Percentiles rank a stretch among this genome's conserved stretches.
phyloP scores from a whole-genome alignment of 192 early-diverging fungal species.

The Hyaloraphidium curvatum region DNA sequence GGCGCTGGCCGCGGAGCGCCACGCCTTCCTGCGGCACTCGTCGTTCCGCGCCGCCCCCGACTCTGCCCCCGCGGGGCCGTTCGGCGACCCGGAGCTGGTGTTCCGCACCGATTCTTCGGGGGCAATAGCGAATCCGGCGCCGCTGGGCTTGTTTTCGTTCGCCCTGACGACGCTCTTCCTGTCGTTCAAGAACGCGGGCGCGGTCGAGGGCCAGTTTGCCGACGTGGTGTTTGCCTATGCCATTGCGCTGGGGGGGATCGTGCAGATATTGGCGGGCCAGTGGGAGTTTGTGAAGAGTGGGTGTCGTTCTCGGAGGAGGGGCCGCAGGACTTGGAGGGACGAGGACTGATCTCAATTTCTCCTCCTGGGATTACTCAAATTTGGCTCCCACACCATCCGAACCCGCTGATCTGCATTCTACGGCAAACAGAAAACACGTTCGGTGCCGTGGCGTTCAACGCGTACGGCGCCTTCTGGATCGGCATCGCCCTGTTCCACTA shows the following conservation, averaged over 20 bases:
- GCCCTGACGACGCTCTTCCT: constrained; percentile 45
- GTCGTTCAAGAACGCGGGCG: constrained; percentile 48
- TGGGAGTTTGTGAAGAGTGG: constrained; percentile 50
- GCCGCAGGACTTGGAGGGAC: too few species aligned
- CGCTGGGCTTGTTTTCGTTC: constrained; percentile 37
- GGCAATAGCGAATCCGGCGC: constrained; percentile 37
- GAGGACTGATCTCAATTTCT: background rate
- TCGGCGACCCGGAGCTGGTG: too few species aligned
- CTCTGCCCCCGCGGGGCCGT: too few species aligned
- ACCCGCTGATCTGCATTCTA: background rate
- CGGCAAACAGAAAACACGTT: constrained; percentile 54
- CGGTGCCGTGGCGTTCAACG: constrained; percentile 60
- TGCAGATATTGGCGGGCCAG: constrained; percentile 62
- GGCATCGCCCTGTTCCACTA: background rate
- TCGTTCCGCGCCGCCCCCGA: too few species aligned
- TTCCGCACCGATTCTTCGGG: too few species aligned
- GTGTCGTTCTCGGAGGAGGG: too few species aligned
- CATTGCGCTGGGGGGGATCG: constrained; percentile 20
- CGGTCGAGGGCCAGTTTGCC: constrained; percentile 28
- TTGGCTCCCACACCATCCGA: background rate
- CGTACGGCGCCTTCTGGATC: constrained; percentile 19
- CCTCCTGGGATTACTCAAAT: background rate
- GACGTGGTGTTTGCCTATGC: constrained; percentile 35
- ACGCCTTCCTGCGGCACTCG: too few species aligned
- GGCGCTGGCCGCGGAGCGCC: too few species aligned